Base-by-base conservation (phyloP, 371 early-diverging fungal genomes). In the Mucor plumbeus region DNA sequence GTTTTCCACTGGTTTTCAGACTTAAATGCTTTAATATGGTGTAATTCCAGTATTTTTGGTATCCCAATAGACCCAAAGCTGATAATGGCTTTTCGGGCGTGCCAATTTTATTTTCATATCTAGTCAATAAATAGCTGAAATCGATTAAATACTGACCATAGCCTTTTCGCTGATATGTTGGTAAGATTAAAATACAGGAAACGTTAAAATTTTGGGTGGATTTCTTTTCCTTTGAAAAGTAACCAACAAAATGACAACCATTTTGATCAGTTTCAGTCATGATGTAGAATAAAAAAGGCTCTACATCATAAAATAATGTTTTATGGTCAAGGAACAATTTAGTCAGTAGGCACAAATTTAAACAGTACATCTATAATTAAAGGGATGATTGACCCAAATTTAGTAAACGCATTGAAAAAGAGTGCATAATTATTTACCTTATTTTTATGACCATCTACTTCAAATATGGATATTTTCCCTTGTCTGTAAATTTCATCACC, bases 321-420 rank as follows among this genome's bases (percentile, higher is more conserved):
- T 99, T 99, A 78, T 98, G 98, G 81, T 99, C 99, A 35, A 99
- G 84, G 78, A 99, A 99, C 78, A 97, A 86, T 77, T 99, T 99
- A 26, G 97, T 92, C 3, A 99, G 76, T 33, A 99, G 83, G 61
- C 97, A 97, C 41, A 99, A 82, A 81, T 99, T 99, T 70, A 94
- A 94, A n/a, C 99, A 97, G 77, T 98, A 99, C 38, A 91, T 93
- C 90, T 85, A 62, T 67, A 9, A 21, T 34, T 5, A 17, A 31
- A 15, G 17, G 21, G 31, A 14, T 26, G 21, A 50, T 19, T 26
- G 26, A 21, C 5, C 50, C 2, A 21, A 26, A 9, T 21, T 21
- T 13, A 31, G 13, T 6, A 53, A 11, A 7, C 3, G 38, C 13
- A 31, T 53, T 14, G 11, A 11, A 14, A 38, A 38, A 7, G 7